A percentile compares a stretch with the other conserved stretches of the same genome.
These are phyloP conservation scores for Botrytis galanthina DNA, from an alignment of 2,329 filamentous ascomycete species.

Conservation along the genomic window DNA sequence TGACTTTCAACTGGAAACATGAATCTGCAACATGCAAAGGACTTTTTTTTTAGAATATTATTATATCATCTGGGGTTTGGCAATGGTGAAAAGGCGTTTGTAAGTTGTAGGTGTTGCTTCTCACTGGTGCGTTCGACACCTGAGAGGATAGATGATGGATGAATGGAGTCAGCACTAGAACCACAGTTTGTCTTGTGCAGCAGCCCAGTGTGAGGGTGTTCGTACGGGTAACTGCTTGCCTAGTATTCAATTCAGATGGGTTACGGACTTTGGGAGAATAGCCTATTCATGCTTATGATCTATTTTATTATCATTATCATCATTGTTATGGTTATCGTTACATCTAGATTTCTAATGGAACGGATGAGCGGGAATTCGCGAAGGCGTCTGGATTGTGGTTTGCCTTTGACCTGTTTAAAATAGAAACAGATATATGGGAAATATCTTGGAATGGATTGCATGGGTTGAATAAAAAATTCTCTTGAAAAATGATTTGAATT, in stretches of 20 bases:
- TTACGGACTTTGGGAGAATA: not conserved
- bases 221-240: not conserved
- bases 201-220: not conserved
- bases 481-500: not conserved
- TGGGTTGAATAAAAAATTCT: not conserved
- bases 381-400: not conserved
- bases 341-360: not conserved
- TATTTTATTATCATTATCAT: not conserved
- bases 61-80: not conserved
- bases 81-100: not conserved
- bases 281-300: not conserved
- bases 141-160: not conserved
- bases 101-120: not conserved
- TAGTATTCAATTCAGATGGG: not conserved
- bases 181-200: not conserved
- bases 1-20: not conserved
- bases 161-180: not conserved
- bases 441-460: not conserved
- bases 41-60: slow-evolving; percentile 6
- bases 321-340: not conserved
- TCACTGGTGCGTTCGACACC: not conserved
- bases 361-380: not conserved
- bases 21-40: not conserved
- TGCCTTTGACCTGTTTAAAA: not conserved
- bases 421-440: not conserved